Evolutionary conservation across 257 asterid genomes (phyloP).

Genomic region (Ilex asprella): DNA sequence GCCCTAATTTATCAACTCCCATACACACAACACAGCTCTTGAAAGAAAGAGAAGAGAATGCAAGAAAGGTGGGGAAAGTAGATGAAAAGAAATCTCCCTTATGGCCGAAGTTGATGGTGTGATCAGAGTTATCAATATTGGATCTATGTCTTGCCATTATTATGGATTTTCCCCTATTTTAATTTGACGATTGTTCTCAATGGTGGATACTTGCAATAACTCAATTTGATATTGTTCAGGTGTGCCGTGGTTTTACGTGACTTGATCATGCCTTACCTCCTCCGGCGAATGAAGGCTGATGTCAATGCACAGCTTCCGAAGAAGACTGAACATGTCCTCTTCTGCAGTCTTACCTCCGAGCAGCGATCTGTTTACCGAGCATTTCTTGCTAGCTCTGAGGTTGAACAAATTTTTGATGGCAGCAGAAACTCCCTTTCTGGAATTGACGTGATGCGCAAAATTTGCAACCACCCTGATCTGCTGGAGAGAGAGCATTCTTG

Average conservation of each 20-base stretch:
- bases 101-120: too few relatives aligned
- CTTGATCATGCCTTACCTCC: conserved; percentile 97
- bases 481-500: conserved; percentile 87
- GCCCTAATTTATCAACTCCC: too few relatives aligned
- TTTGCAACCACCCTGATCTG: conserved; percentile 98
- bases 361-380: conserved; percentile 92
- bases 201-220: background rate
- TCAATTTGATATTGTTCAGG: conserved; percentile 37
- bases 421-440: conserved; percentile 82
- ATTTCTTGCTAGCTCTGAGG: conserved; percentile 97
- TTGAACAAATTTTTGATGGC: conserved; percentile 87
- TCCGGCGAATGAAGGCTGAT: conserved; percentile 94
- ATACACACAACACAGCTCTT: too few relatives aligned
- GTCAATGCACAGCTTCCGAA: conserved; percentile 86
- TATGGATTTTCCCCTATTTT: conserved; percentile 4
- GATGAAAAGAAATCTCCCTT: too few relatives aligned
- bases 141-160: background rate
- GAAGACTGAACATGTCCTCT: conserved; percentile 96
- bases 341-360: conserved; percentile 83
- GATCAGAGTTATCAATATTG: too few relatives aligned
- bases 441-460: conserved; percentile 94
- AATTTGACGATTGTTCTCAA: conserved; percentile 3
- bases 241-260: conserved; percentile 98
- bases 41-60: too few relatives aligned
- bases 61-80: too few relatives aligned